These are phyloP conservation scores for Monosporascus ibericus DNA, from an alignment of 2,329 filamentous ascomycete species.

Conservation along the genomic window DNA sequence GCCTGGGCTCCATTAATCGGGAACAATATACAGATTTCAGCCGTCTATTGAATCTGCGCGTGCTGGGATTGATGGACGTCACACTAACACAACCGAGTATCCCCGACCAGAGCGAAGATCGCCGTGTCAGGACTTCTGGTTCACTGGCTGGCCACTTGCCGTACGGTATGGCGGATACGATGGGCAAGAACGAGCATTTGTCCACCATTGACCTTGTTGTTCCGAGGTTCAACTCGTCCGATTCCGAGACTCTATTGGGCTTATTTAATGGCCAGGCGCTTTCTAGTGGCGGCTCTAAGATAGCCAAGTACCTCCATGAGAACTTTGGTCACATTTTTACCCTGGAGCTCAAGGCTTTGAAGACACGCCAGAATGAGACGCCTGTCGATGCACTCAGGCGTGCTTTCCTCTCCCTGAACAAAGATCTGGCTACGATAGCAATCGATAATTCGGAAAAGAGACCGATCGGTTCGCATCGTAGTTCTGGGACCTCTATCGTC, in stretches of 20 bases:
- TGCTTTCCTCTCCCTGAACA: conserved; percentile 85
- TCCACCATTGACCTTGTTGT: conserved; percentile 95
- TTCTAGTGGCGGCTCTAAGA: conserved; percentile 84
- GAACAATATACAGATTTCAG: conserved; percentile 85
- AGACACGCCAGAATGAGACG: conserved; percentile 61
- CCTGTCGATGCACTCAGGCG: conserved; percentile 78
- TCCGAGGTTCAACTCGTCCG: conserved; percentile 81
- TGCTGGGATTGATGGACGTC: conserved; percentile 95
- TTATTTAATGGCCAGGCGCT: conserved; percentile 93
- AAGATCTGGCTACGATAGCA: conserved; percentile 82
- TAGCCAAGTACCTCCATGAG: conserved; percentile 94
- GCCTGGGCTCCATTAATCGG: conserved; percentile 47
- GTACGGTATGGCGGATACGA: conserved; percentile 95
- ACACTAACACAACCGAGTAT: conserved; percentile 90
- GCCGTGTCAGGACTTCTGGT: conserved; percentile 94
- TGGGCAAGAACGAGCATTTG: conserved; percentile 88
- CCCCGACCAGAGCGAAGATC: conserved; percentile 90
- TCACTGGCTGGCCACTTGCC: conserved; percentile 84
- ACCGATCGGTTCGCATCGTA: conserved; percentile 59
- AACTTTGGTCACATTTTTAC: conserved; percentile 85
- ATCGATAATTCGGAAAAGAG: conserved; percentile 75
- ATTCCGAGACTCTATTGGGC: conserved; percentile 86
- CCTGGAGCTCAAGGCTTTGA: conserved; percentile 71
- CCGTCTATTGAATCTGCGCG: conserved; percentile 72
- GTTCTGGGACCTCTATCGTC: conserved; percentile 65